phyloP scores from a whole-genome alignment of 805 yeast genomes.

The Kazachstania bromeliacearum region DNA sequence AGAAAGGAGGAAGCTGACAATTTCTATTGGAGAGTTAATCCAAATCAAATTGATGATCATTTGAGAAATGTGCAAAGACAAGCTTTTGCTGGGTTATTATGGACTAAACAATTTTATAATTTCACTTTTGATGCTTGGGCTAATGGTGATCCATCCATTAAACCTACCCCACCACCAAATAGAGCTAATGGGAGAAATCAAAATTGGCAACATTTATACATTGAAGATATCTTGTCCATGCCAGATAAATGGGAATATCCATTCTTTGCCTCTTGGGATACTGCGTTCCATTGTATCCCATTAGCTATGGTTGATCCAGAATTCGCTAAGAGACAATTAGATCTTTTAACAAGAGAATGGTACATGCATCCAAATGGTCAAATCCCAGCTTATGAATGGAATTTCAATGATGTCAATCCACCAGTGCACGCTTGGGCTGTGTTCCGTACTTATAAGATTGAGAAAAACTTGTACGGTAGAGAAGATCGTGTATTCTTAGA shows the following conservation, averaged over 20 bases:
- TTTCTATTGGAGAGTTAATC: conserved; percentile 81
- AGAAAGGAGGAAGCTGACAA: conserved; percentile 87
- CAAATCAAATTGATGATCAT: conserved; percentile 72
- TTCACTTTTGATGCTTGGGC: conserved; percentile 82
- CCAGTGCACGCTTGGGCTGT: conserved; percentile 97
- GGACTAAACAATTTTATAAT: conserved; percentile 90
- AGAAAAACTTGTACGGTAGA: conserved; percentile 72
- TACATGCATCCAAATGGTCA: conserved; percentile 98
- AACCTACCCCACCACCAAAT: conserved; percentile 68
- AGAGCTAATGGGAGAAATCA: conserved; percentile 81
- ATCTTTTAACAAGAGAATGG: conserved; percentile 85
- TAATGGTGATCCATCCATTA: conserved; percentile 69
- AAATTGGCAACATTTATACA: conserved; percentile 83
- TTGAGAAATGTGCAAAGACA: conserved; percentile 80
- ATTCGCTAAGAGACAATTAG: conserved; percentile 83
- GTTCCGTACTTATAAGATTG: conserved; percentile 77
- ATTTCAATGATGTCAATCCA: conserved; percentile 89
- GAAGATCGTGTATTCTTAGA: conserved; percentile 79
- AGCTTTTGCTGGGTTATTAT: conserved; percentile 85
- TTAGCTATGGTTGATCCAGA: conserved; percentile 88
- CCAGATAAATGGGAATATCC: conserved; percentile 97
- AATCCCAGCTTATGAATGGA: conserved; percentile 95
- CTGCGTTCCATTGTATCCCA: conserved; percentile 91
- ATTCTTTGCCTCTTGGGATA: conserved; percentile 94
- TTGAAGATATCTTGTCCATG: conserved; percentile 77